A percentile compares a stretch with the other conserved stretches of the same genome.
Conservation (phyloP, 2,329 filamentous ascomycete genomes). For the Aspergillus sp. region DNA sequence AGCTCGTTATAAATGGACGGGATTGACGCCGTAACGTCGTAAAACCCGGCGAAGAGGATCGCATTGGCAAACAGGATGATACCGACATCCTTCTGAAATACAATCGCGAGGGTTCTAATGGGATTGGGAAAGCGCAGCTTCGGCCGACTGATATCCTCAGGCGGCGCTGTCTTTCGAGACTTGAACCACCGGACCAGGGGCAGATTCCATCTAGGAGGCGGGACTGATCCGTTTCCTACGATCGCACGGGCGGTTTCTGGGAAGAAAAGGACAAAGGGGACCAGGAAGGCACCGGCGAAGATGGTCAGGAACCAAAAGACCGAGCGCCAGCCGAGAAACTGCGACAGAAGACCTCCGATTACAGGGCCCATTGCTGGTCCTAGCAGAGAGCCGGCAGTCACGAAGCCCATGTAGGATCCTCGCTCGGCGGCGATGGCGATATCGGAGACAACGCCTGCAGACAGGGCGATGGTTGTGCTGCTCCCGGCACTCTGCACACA, state of each 20-base stretch:
- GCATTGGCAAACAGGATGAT: constrained; percentile 40
- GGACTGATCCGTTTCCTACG: constrained; percentile 38
- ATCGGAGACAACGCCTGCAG: constrained; percentile 41
- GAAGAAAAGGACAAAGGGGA: constrained; percentile 57
- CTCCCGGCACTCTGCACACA: constrained; percentile 44
- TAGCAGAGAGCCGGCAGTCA: constrained; percentile 57
- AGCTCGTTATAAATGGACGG: constrained; percentile 48
- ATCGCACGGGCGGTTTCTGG: constrained; percentile 51
- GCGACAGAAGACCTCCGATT: constrained; percentile 63
- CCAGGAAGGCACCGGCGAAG: constrained; percentile 47
- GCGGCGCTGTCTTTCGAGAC: constrained; percentile 4
- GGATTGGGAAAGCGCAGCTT: constrained; percentile 37
- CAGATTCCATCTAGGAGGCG: constrained; percentile 25
- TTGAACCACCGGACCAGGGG: constrained; percentile 16
- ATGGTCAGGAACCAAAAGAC: constrained; percentile 71
- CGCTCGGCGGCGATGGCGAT: constrained; percentile 38
- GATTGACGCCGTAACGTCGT: constrained; percentile 47
- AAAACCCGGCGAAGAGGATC: constrained; percentile 50
- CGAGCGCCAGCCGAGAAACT: constrained; percentile 62
- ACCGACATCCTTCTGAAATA: constrained; percentile 37
- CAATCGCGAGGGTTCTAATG: constrained; percentile 35
- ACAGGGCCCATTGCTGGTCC: constrained; percentile 56
- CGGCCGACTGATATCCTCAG: constrained; percentile 11
- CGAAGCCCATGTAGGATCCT: constrained; percentile 44
- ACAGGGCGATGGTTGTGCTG: constrained; percentile 43